These are phyloP conservation scores for Boletus sp. DNA, from an alignment of 768 basidiomycete genomes.

Conservation along the genomic window DNA sequence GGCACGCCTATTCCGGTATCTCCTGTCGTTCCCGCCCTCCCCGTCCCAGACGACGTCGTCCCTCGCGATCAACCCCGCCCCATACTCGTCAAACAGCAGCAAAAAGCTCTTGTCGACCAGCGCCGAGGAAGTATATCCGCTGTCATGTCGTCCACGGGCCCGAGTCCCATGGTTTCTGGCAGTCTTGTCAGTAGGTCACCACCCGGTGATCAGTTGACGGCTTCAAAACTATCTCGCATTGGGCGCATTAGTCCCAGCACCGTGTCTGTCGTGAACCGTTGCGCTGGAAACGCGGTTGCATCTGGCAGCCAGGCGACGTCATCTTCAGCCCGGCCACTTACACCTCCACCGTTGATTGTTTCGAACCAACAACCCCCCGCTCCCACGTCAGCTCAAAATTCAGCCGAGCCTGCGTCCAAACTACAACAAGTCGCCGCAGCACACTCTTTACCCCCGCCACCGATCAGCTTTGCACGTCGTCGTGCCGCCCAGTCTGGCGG, in stretches of 20 bases:
- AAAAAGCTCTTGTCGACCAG: conserved; percentile 68
- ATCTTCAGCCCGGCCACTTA: conserved; percentile 21
- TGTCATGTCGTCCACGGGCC: conserved; percentile 31
- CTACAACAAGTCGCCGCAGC: conserved; percentile 17
- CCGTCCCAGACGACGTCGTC: conserved; percentile 54
- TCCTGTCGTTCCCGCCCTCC: conserved; percentile 62
- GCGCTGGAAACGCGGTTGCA: conserved; percentile 24
- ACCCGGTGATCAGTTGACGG: conserved; percentile 23
- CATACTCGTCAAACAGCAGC: conserved; percentile 65
- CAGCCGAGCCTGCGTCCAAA: conserved; percentile 23
- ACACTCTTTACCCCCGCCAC: conserved; percentile 58
- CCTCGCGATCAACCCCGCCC: conserved; percentile 42
- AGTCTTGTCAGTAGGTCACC: conserved; percentile 26
- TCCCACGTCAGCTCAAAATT: conserved; percentile 15
- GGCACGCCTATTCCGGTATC: conserved; percentile 57
- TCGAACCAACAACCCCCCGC: conserved; percentile 20
- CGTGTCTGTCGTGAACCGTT: conserved; percentile 18
- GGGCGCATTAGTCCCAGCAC: conserved; percentile 41
- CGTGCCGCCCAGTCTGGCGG: conserved; percentile 62
- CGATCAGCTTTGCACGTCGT: conserved; percentile 75
- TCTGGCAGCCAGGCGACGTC: conserved; percentile 26
- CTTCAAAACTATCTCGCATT: conserved; percentile 29
- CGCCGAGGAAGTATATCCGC: conserved; percentile 58
- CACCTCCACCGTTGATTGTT: conserved; percentile 25
- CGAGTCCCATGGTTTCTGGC: conserved; percentile 17